Base-by-base conservation (phyloP, 495 filamentous ascomycete genomes). In the Letharia lupina region DNA sequence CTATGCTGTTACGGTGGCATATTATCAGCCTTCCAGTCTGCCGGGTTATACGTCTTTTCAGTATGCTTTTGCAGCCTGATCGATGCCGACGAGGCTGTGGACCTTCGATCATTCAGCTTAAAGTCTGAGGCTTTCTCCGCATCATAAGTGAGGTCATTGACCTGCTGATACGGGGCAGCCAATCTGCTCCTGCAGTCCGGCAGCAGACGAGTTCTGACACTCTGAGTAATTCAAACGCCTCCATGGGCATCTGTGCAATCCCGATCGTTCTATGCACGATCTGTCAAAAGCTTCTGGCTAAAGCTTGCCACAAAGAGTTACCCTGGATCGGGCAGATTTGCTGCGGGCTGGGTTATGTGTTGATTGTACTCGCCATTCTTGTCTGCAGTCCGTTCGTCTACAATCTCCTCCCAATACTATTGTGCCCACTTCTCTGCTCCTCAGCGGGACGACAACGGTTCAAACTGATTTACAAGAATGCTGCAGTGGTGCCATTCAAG, bases 341-440 rank as follows among this genome's bases (percentile, higher is more conserved):
- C 54, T 57, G 54, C n/a, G 54, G 54, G 15, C 54, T 57, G 54
- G 54, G 54, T 18, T 57, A 57, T n/a, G 31, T 57, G 0, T 37
- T 57, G 16, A 35, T 57, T 37, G 33, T 57, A 23, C 54, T 57
- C 54, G 16, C 28, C 54, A 57, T 57, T 20, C 54, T 57, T 57
- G 33, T 37, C 16, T 57, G 54, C 54, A 20, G 54, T 57, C 54
- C 54, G 2, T 20, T 57, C 0, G 33, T 57, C 31, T 57, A 57
- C 16, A 57, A 23, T 57, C 54, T 57, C 18, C 54, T 57, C 4
- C 54, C 54, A 37, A 57, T 57, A 23, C 15, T 37, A 39, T 20
- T 37, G 16, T 37, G 54, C 18, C 54, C 54, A 37, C 54, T 57
- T 37, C 54, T 57, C 20, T 57, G 54, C 54, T 57, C 33, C 18